A percentile compares a stretch with the other conserved stretches of the same genome.
Conservation (phyloP, 2,329 filamentous ascomycete species). For the Geosmithia morbida region DNA sequence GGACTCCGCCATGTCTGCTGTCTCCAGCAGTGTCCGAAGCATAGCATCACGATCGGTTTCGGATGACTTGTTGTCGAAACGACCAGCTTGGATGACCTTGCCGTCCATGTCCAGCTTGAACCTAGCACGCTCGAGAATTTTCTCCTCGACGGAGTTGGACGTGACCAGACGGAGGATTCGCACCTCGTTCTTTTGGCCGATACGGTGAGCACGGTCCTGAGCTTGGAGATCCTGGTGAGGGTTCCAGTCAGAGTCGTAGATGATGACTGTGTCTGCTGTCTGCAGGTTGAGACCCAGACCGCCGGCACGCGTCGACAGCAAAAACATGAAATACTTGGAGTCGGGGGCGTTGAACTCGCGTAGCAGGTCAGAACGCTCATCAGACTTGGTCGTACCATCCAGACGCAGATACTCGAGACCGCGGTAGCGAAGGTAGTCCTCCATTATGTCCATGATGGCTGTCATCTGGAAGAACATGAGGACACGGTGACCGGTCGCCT, state of each 20-base stretch:
- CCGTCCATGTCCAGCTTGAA: slow-evolving; percentile 99
- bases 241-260: slow-evolving; percentile 99
- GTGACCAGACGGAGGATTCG: slow-evolving; percentile 91
- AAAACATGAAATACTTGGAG: slow-evolving; percentile 93
- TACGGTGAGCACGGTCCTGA: slow-evolving; percentile 99
- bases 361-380: slow-evolving; percentile 86
- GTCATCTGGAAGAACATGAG: slow-evolving; percentile 99
- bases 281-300: slow-evolving; percentile 94
- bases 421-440: slow-evolving; percentile 82
- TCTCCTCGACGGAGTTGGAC: slow-evolving; percentile 94
- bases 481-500: slow-evolving; percentile 79
- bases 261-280: slow-evolving; percentile 97
- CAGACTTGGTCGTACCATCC: slow-evolving; percentile 93
- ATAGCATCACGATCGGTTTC: slow-evolving; percentile 97
- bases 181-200: slow-evolving; percentile 98
- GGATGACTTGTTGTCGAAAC: slow-evolving; percentile 98
- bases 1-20: slow-evolving; percentile 52
- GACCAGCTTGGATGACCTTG: slow-evolving; percentile 98
- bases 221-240: slow-evolving; percentile 98
- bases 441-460: slow-evolving; percentile 99
- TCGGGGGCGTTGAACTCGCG: slow-evolving; percentile 78
- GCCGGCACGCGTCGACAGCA: slow-evolving; percentile 96
- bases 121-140: slow-evolving; percentile 90
- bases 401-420: slow-evolving; percentile 79
- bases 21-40: slow-evolving; percentile 83